Evolutionary conservation across 176 grass and related monocot genomes (phyloP), one percentile per base, ranked within the genome.

Genomic region (Rhynchospora tenuis): DNA sequence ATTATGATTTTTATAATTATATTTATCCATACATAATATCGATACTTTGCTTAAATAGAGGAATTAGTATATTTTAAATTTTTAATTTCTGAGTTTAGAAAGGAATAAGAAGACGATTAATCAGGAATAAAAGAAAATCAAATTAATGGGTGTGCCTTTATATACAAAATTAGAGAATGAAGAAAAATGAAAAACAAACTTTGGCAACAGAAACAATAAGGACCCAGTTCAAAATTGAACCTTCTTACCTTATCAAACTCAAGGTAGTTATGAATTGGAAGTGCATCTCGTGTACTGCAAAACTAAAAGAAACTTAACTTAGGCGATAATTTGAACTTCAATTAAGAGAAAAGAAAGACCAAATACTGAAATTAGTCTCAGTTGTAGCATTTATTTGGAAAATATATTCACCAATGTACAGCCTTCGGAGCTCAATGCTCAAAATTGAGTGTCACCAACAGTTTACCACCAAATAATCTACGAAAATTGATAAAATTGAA

Each of bases 211-310:
- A 68, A 77, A 56, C 13, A 42, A 80, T 26, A 24, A 11, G 0
- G 14, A 81, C 17, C 16, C 38, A 59, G 31, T 64, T 75, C 6
- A 7, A 85, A 54, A 77, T 45, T 45, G 11, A 89, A 62, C 6
- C 67, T 62, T 57, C 66, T 10, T 11, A 93, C 95, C 95, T 98
- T 93, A 52, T 94, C 79, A 11, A 81, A 84, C 44, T 95, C 87
- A 42, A 86, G 92, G 19, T 70, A 67, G 46, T 83, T 87, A 3
- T 75, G 33, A 16, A 89, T 45, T 85, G 91, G 92, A 20, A 82
- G 91, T 9, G 83, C 90, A 23, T 94, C 92, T 5, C 92, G 95
- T 28, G 95, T 98, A 79, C 95, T 98, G 80, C 57, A n/a, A 73
- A 52, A 84, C 45, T 1, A 16, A 42, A 64, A n/a, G 6, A 79